phyloP scores from a whole-genome alignment of 2,329 filamentous ascomycete genomes.

The Aspergillus thermomutatus region DNA sequence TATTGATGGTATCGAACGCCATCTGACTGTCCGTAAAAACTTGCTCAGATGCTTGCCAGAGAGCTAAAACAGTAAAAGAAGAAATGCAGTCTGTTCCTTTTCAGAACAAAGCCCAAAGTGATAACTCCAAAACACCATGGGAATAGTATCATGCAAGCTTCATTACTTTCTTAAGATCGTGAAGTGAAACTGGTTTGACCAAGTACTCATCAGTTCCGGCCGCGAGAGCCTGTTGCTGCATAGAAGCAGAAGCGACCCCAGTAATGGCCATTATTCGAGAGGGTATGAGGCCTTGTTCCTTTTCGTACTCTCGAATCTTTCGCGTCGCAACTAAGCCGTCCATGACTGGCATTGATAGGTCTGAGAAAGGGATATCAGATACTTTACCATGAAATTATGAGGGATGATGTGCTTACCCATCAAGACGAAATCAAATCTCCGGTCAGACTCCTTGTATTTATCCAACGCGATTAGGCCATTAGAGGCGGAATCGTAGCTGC shows the following conservation, averaged over 20 bases:
- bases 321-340: slow-evolving; percentile 41
- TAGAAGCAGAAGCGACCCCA: slow-evolving; percentile 23
- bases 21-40: background rate
- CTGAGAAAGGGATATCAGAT: slow-evolving; percentile 21
- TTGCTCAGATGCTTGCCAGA: background rate
- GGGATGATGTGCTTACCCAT: slow-evolving; percentile 20
- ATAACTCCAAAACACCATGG: background rate
- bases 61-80: background rate
- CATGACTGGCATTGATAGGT: slow-evolving; percentile 43
- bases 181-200: slow-evolving; percentile 24
- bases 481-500: slow-evolving; percentile 31
- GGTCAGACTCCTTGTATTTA: slow-evolving; percentile 23
- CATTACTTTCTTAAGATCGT: slow-evolving; percentile 19
- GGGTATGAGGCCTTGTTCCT: slow-evolving; percentile 15
- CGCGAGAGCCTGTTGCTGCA: slow-evolving; percentile 23
- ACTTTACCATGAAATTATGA: background rate
- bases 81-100: background rate
- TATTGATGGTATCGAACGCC: background rate
- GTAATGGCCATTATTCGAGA: slow-evolving; percentile 27
- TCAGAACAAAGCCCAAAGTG: background rate
- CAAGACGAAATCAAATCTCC: slow-evolving; percentile 31
- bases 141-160: slow-evolving; percentile 7
- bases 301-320: slow-evolving; percentile 35
- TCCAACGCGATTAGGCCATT: slow-evolving; percentile 39
- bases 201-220: slow-evolving; percentile 25